Conservation (phyloP, 1,139 yeast genomes). For the Zygosaccharomyces sapae region DNA sequence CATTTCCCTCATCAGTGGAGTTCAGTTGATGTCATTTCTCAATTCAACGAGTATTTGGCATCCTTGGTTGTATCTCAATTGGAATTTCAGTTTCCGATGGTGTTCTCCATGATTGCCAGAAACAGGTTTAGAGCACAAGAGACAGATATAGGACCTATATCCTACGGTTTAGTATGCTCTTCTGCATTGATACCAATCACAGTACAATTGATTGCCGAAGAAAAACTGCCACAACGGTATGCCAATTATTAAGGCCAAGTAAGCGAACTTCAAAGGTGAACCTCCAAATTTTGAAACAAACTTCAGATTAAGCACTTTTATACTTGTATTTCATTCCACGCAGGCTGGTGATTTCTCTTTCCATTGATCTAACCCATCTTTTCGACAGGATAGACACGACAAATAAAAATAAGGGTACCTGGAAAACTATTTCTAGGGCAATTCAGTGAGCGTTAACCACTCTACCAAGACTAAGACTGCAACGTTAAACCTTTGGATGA, state of each 20-base stretch:
- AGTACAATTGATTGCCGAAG: slow-evolving; percentile 22
- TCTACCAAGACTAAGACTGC: slow-evolving; percentile 23
- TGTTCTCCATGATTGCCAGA: slow-evolving; percentile 26
- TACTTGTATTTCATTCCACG: slow-evolving; percentile 31
- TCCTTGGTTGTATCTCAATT: slow-evolving; percentile 31
- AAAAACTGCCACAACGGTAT: slow-evolving; percentile 26
- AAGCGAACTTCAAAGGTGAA: slow-evolving; percentile 10
- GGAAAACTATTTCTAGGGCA: slow-evolving; percentile 9
- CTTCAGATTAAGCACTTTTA: slow-evolving; percentile 26
- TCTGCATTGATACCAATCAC: slow-evolving; percentile 24
- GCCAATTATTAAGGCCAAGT: slow-evolving; percentile 15
- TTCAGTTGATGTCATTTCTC: slow-evolving; percentile 9
- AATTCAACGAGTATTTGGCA: slow-evolving; percentile 26
- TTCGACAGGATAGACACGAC: slow-evolving; percentile 21
- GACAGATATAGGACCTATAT: slow-evolving; percentile 24
- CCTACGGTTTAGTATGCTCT: slow-evolving; percentile 24
- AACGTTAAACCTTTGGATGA: slow-evolving; percentile 24
- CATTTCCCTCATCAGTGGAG: background rate
- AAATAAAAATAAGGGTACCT: slow-evolving; percentile 28
- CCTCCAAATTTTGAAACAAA: slow-evolving; percentile 13
- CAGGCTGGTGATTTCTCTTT: slow-evolving; percentile 23
- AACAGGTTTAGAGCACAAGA: slow-evolving; percentile 23
- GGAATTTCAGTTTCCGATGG: slow-evolving; percentile 31
- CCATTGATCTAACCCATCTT: slow-evolving; percentile 25
- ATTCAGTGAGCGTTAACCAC: slow-evolving; percentile 24